Base-by-base conservation (phyloP, 2,329 filamentous ascomycete genomes). In the Sporothrix sp. region DNA sequence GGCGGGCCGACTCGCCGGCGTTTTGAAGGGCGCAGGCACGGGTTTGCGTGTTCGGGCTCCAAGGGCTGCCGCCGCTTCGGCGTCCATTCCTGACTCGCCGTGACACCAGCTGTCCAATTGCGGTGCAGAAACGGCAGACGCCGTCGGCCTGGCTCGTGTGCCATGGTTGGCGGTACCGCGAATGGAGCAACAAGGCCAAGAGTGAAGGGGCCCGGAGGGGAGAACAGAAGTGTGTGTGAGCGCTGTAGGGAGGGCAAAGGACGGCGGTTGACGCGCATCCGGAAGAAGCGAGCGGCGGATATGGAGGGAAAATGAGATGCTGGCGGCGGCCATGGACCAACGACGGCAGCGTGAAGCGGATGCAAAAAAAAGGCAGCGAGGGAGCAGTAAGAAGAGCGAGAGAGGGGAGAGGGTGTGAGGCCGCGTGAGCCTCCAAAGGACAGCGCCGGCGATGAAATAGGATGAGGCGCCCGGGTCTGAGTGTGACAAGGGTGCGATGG, bases 91-190 rank as follows among this genome's bases (percentile, higher is more conserved):
- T 72, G 68, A 58, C 65, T 65, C 54, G 69, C 66, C 53, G 70
- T 70, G 60, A 75, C 64, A 43, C 68, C 69, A 54, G 66, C 69
- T 55, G 71, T 66, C 73, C 72, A 77, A 60, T 73, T 76, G 61
- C 75, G 71, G 57, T 76, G 72, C 53, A 78, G 71, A 62, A 74
- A 79, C 54, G 76, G 74, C 51, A 72, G 66, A 65, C 52, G 57
- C 37, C 49, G 53, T 16, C 45, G 52, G 56, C 67, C 66, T 60
- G 67, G 66, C 18, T 25, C 42, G 59, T 66, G 64, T 61, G 72
- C 71, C 75, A 78, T 78, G 65, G 64, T 66, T 63, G 62, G 57
- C 21, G 33, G 11, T 16, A 45, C 21, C 7, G 16, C 7, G 13
- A 28, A 37, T 6, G 40, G 40, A 11, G 48, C 27, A 20, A 44